phyloP scores from a whole-genome alignment of 306 rosid species.

The Mimosa pudica region DNA sequence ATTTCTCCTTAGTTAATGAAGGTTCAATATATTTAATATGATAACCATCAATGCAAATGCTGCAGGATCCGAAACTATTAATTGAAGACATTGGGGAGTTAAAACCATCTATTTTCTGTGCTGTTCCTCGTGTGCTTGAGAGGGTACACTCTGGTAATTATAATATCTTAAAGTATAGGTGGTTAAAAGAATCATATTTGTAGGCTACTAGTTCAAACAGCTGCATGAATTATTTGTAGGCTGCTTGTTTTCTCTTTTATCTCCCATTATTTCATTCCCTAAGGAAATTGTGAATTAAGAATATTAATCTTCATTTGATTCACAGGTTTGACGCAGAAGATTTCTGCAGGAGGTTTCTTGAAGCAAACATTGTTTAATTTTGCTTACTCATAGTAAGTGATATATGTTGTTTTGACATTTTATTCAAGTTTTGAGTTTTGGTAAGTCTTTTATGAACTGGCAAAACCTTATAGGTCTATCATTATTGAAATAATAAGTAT shows the following conservation, averaged over 20 bases:
- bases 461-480: background rate
- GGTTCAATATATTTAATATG: constrained; percentile 31
- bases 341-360: constrained; percentile 73
- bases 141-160: constrained; percentile 73
- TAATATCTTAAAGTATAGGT: background rate
- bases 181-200: background rate
- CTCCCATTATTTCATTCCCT: background rate
- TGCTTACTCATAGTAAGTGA: constrained; percentile 79
- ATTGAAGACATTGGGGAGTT: constrained; percentile 87
- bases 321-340: constrained; percentile 84
- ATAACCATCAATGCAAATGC: constrained; percentile 22
- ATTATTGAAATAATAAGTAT: background rate
- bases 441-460: constrained; percentile 16
- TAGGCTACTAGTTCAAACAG: background rate
- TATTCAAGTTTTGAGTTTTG: background rate
- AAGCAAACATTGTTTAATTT: constrained; percentile 70
- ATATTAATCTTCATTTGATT: constrained; percentile 19
- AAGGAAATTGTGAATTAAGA: constrained; percentile 6
- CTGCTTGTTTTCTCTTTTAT: background rate
- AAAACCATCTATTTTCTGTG: constrained; percentile 91
- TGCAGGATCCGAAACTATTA: constrained; percentile 91
- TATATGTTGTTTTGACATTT: constrained; percentile 8
- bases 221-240: background rate
- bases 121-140: constrained; percentile 97
- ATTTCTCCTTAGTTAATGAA: constrained; percentile 15